These are phyloP conservation scores for Hypocreales sp. DNA, from an alignment of 2,329 filamentous ascomycete species.

Conservation along the genomic window DNA sequence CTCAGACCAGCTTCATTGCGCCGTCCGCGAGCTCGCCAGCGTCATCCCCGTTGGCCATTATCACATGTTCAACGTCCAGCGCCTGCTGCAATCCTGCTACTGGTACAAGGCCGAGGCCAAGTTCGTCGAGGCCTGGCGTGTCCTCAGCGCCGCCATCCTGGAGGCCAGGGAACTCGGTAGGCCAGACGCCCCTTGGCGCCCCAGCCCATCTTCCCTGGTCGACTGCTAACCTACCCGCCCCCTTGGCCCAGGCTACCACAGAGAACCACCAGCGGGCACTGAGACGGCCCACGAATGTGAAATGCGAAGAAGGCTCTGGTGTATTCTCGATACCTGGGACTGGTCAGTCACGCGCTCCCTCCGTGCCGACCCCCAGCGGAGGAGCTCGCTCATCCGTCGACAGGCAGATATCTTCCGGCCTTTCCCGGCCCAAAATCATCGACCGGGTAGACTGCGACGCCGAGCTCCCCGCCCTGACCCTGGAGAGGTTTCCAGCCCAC, in stretches of 20 bases:
- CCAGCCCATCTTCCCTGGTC: too few relatives aligned
- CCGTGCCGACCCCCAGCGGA: too few relatives aligned
- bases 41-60: conserved; percentile 12
- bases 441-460: conserved; percentile 12
- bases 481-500: conserved; percentile 8
- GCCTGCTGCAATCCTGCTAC: conserved; percentile 14
- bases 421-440: conserved; percentile 14
- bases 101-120: conserved; percentile 18
- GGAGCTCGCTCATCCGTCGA: neutral
- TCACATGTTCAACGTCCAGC: conserved; percentile 13
- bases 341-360: conserved; percentile 10
- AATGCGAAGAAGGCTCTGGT: conserved; percentile 16
- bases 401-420: conserved; percentile 18
- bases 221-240: neutral
- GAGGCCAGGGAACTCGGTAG: conserved; percentile 15
- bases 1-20: conserved; percentile 10
- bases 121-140: conserved; percentile 16
- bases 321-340: conserved; percentile 17
- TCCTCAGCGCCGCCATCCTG: conserved; percentile 14
- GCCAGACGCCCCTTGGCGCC: neutral
- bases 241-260: conserved; percentile 8
- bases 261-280: conserved; percentile 5
- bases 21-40: conserved; percentile 10
- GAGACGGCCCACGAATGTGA: conserved; percentile 14
- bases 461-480: conserved; percentile 11